These are phyloP conservation scores for Rhododendron vialii DNA, from an alignment of 148 eudicot species.

Conservation along the genomic window DNA sequence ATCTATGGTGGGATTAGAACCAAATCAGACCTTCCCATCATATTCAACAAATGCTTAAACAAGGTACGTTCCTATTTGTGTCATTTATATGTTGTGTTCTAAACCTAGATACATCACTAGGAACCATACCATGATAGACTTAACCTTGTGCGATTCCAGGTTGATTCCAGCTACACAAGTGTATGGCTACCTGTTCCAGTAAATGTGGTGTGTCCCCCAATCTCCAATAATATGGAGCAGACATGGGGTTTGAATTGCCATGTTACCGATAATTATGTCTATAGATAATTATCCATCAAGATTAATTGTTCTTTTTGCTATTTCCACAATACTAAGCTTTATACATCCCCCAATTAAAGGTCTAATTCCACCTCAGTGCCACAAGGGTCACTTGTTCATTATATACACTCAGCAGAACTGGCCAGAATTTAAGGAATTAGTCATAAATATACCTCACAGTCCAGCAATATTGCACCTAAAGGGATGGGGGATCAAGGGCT, in stretches of 20 bases:
- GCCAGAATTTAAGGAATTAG: too few species aligned
- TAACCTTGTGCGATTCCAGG: not conserved
- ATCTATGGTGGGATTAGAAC: slow-evolving; percentile 39
- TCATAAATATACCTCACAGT: too few species aligned
- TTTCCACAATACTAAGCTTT: not conserved
- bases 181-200: not conserved
- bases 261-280: not conserved
- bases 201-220: not conserved
- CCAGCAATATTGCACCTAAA: too few species aligned
- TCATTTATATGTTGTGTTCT: not conserved
- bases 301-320: not conserved
- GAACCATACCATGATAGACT: not conserved
- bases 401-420: too few species aligned
- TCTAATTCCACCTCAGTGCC: not conserved
- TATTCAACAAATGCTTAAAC: slow-evolving; percentile 34
- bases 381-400: too few species aligned
- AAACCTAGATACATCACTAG: not conserved
- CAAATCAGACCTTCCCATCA: slow-evolving; percentile 41
- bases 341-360: not conserved
- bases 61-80: slow-evolving; percentile 24
- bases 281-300: too few species aligned
- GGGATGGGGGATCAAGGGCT: too few species aligned
- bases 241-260: not conserved
- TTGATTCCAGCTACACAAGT: not conserved
- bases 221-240: not conserved